Percentiles rank a stretch among this genome's conserved stretches.
phyloP scores from a whole-genome alignment of 352 stramenopile genomes.

The Globisporangium nunn region DNA sequence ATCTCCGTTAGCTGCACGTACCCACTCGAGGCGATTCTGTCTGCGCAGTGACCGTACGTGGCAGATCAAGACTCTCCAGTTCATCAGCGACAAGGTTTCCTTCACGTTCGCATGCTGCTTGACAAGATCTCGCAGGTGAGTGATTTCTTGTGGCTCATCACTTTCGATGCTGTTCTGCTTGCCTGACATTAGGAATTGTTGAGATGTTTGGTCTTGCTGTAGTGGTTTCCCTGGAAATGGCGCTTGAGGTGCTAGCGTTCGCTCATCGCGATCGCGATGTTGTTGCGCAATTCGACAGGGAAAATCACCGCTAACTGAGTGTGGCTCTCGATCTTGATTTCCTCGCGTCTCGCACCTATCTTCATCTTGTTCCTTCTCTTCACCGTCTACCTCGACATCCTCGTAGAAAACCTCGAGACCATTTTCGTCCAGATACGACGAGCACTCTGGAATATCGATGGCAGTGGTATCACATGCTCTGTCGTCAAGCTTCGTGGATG shows the following conservation, averaged over 20 bases:
- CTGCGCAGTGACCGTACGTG: constrained; percentile 18
- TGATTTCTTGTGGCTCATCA: constrained; percentile 46
- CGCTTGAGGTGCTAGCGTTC: not conserved
- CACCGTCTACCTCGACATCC: constrained; percentile 17
- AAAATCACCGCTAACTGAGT: not conserved
- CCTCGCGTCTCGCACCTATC: not conserved
- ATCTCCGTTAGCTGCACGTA: constrained; percentile 9
- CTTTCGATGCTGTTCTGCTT: constrained; percentile 14
- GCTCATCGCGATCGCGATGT: not conserved
- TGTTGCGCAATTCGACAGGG: not conserved
- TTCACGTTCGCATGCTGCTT: constrained; percentile 25
- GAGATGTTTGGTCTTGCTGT: not conserved
- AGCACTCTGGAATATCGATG: not conserved
- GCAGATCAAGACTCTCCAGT: constrained; percentile 44
- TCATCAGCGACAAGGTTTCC: constrained; percentile 16
- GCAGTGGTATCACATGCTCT: not conserved
- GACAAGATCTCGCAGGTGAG: constrained; percentile 36
- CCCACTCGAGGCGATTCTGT: constrained; percentile 34
- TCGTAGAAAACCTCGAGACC: constrained; percentile 21
- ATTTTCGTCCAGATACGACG: constrained; percentile 18
- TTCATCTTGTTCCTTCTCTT: constrained; percentile 8
- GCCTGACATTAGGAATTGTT: not conserved
- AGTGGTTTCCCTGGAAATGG: not conserved
- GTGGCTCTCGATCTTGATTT: not conserved
- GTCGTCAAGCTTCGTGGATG: not conserved